phyloP scores from a whole-genome alignment of 805 yeast species.

The Scheffersomyces coipomensis region DNA sequence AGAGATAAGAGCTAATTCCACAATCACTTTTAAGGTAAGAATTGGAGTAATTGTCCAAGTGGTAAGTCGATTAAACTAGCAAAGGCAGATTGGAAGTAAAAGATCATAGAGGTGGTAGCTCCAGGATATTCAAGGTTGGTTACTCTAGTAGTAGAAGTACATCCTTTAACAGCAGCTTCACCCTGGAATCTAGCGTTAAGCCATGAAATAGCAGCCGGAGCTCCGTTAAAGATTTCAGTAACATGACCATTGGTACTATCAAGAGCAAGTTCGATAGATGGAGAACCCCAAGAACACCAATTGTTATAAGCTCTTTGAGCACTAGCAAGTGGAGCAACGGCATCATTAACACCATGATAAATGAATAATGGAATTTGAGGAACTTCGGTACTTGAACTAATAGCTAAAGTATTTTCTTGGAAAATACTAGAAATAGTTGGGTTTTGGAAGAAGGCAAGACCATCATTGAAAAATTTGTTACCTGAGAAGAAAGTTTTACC shows the following conservation, averaged over 20 bases:
- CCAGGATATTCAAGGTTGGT: conserved; percentile 43
- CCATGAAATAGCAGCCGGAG: conserved; percentile 21
- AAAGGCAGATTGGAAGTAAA: not conserved
- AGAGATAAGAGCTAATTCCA: not conserved
- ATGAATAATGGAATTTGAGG: conserved; percentile 20
- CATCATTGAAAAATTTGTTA: conserved; percentile 9
- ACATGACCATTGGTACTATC: conserved; percentile 24
- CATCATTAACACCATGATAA: conserved; percentile 17
- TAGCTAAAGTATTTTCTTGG: conserved; percentile 20
- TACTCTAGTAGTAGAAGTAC: conserved; percentile 52
- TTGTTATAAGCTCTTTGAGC: conserved; percentile 19
- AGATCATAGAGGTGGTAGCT: conserved; percentile 6
- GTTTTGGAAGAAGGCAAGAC: conserved; percentile 14
- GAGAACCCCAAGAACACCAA: conserved; percentile 27
- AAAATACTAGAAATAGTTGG: conserved; percentile 12
- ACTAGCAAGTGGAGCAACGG: conserved; percentile 17
- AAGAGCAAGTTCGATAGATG: conserved; percentile 25
- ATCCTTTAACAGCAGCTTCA: conserved; percentile 45
- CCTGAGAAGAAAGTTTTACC: conserved; percentile 13
- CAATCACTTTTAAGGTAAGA: not conserved
- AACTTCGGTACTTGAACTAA: conserved; percentile 9
- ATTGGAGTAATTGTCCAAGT: not conserved
- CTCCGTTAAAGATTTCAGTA: conserved; percentile 16
- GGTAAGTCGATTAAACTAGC: not conserved
- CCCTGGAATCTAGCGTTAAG: conserved; percentile 18